Evolutionary conservation across 257 asterid species (phyloP).

Genomic region (Parsonsia alboflavescens): DNA sequence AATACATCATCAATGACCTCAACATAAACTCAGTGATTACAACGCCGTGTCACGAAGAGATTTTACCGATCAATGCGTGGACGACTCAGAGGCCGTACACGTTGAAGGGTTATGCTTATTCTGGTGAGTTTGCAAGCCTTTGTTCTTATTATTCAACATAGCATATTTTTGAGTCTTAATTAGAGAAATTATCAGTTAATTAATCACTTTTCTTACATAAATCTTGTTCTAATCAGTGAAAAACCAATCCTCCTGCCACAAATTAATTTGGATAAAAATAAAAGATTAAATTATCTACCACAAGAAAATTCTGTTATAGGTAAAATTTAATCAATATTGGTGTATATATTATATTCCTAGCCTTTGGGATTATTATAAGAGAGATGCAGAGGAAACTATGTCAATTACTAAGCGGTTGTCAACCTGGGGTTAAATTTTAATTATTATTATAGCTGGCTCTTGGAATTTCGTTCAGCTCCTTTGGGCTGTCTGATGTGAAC

Average conservation of each 20-base stretch:
- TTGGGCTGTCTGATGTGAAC: neutral
- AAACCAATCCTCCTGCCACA: neutral
- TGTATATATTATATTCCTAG: neutral
- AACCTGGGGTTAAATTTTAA: neutral
- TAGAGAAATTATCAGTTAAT: no score
- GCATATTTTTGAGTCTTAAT: no score
- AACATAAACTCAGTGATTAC: conserved; percentile 92
- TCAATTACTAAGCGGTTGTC: no score
- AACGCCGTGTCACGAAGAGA: conserved; percentile 87
- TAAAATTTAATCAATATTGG: no score
- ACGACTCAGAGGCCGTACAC: conserved; percentile 89
- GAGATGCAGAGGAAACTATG: neutral
- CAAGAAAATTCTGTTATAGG: no score
- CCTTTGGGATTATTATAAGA: neutral
- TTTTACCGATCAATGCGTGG: conserved; percentile 76
- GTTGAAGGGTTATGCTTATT: conserved; percentile 77
- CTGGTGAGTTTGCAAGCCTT: conserved; percentile 41
- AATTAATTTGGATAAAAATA: neutral
- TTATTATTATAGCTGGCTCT: neutral
- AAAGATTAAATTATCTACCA: no score
- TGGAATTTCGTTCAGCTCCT: neutral
- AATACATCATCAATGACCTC: conserved; percentile 76
- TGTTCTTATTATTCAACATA: neutral
- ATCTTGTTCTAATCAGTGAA: no score
- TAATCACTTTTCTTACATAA: no score